Evolutionary conservation across 129 eudicot species (phyloP), one percentile per base, ranked within the genome.

Genomic region (Scalesia atractyloides): DNA sequence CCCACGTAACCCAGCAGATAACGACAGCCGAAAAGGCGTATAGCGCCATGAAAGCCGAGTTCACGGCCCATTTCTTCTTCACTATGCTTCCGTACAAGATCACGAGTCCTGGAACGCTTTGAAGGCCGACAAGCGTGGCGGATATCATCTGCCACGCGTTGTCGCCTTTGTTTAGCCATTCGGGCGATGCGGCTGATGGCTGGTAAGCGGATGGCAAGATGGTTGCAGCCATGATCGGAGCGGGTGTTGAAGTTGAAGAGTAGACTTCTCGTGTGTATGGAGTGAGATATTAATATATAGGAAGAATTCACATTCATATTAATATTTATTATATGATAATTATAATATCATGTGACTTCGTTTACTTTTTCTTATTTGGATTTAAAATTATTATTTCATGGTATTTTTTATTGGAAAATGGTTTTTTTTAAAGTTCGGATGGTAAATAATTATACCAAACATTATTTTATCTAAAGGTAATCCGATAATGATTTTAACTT

Each of bases 121-220:
- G 88, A 26, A 86, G 92, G 26, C 92, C 92, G 11, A 86, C 92
- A 30, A 87, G 84, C 57, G 93, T 87, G 79, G 93, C 93, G 7
- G 93, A 74, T 5, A 72, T 82, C 87, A 87, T 76, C 48, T 87
- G 93, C 93, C 93, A 87, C 18, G 93, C 82, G 82, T 87, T 87
- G 80, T 87, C 93, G 19, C 89, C 93, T 77, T 84, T 84, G 89
- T 87, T 87, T n/a, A 87, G 70, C 93, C 93, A 87, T 37, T 84
- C 87, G 46, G 94, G 86, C 1, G 73, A 74, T 3, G 93, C 74
- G 0, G 84, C 83, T 9, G 85, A 76, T 20, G 77, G 67, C 14
- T 71, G 53, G 73, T 78, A 78, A 2, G 73, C 82, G 1, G 77
- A 71, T 4, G 82, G 82, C 15, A 78, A 64, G 61, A 63, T 12